Evolutionary conservation across 73 alveolate genomes (phyloP).

Genomic region (Paramecium primaurelia): DNA sequence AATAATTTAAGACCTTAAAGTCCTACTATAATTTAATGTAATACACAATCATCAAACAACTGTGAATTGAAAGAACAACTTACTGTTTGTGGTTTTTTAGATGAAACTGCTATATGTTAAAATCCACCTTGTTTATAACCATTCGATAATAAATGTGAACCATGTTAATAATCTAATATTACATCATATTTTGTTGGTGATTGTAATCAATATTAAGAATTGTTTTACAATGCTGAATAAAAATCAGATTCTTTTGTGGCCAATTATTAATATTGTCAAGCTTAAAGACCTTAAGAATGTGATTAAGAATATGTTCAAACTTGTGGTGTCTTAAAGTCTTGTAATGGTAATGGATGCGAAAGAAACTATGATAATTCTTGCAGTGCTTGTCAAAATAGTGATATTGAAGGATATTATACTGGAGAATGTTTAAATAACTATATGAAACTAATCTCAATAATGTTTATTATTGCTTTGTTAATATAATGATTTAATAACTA

Average conservation of each 20-base stretch:
- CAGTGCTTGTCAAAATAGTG: neutral
- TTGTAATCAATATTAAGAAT: neutral
- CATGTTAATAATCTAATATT: neutral
- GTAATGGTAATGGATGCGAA: neutral
- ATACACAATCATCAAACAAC: neutral
- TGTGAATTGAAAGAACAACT: neutral
- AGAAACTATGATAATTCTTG: neutral
- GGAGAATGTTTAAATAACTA: neutral
- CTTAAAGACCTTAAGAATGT: neutral
- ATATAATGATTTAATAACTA: neutral
- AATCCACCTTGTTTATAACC: conserved; percentile 26
- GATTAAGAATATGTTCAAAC: neutral
- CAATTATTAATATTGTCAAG: neutral
- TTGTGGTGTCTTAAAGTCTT: neutral
- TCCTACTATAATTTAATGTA: neutral
- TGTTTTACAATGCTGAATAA: neutral
- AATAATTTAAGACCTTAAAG: neutral
- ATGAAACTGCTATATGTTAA: neutral
- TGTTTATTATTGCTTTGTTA: neutral
- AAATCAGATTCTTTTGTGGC: neutral
- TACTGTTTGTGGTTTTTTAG: neutral
- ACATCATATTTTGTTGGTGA: conserved; percentile 8
- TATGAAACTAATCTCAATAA: neutral
- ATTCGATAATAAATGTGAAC: neutral
- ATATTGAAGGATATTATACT: neutral